Base-by-base conservation (phyloP, 2,329 filamentous ascomycete species). In the Penicillium brevicompactum region DNA sequence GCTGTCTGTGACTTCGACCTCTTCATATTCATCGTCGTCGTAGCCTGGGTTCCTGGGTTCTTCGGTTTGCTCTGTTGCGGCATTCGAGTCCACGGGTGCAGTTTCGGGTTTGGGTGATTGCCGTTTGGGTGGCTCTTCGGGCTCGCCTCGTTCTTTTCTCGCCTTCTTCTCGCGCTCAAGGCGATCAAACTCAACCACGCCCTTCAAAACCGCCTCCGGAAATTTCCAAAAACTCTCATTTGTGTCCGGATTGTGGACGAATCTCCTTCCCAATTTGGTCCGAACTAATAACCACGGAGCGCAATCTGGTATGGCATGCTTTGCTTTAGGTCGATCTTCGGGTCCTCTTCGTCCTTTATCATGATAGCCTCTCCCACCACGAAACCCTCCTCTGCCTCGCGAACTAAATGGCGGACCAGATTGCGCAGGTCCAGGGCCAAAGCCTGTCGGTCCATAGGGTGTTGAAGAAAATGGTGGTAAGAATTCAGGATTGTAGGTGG, bases 211-310 rank as follows among this genome's bases (percentile, higher is more conserved):
- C 70, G 94, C 88, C 52, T 91, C 85, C 0, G 94, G 94, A 66
- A 97, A 94, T 67, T 91, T 91, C 94, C 95, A 99, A 73, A 92
- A 92, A 73, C 92, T 97, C 63, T 92, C 83, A 37, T 93, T 90
- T 62, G 93, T 96, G 51, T 84, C 83, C 0, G 87, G 84, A 64
- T 99, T 96, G 77, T 96, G 90, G 2, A 92, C 92, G 69, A 99
- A 99, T 49, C 92, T 84, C 54, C 94, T 83, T 21, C 91, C 90
- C 59, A 93, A 86, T 70, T 91, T 97, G 1, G 94, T 99, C 70
- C 89, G 90, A n/a, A 99, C 91, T 3, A 99, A 79, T 0, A 96
- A 76, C 94, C 94, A 99, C 14, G 92, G 90, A 64, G 89, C 87
- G 65, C 86, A 90, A 2, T 88, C 88, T 0, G 92, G 92, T 44